Evolutionary conservation across 2,329 filamentous ascomycete species (phyloP), one percentile per base, ranked within the genome.

Genomic region (Ophiostoma novo-ulmi): DNA sequence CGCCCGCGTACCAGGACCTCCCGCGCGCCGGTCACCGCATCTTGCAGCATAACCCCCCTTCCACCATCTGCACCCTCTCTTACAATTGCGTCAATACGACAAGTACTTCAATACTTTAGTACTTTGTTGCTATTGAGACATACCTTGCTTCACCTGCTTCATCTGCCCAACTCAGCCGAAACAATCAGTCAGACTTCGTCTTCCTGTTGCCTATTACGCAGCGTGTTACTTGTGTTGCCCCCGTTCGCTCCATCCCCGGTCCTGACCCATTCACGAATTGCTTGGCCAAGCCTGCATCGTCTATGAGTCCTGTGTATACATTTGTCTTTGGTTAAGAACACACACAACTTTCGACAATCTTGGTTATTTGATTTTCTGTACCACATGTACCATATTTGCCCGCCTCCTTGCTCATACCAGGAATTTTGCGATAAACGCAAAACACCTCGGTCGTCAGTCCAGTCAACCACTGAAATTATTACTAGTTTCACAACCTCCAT

Each of bases 1-100:
- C 41, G 41, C 22, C 35, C n/a, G 52, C 58, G 26, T 26, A 26
- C 41, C 66, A 69, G 58, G 39, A 61, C 65, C 39, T 65, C 65
- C 58, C 64, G 63, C 31, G 31, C 65, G 52, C 64, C 65, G 65
- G 68, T 72, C 71, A 72, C 71, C 71, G 69, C 71, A 69, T 69
- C 69, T 69, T 69, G 58, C 69, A 41, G 44, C 26, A 63, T 52
- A n/a, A 31, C 39, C 10, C 39, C 39, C 39, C 39, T 7, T 44
- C 52, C 38, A 35, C 55, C 68, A 22, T 65, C 22, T 31, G 31
- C 44, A 31, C 31, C 38, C 48, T 70, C 58, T 68, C 22, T 44
- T 44, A 35, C 11, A 26, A 22, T 31, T 63, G 58, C 58, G 22
- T 63, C 58, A 35, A 63, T 63, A 63, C n/a, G n/a, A 58, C n/a